Evolutionary conservation across 2,329 filamentous ascomycete genomes (phyloP), one percentile per base, ranked within the genome.

Genomic region (Periconia sp.): DNA sequence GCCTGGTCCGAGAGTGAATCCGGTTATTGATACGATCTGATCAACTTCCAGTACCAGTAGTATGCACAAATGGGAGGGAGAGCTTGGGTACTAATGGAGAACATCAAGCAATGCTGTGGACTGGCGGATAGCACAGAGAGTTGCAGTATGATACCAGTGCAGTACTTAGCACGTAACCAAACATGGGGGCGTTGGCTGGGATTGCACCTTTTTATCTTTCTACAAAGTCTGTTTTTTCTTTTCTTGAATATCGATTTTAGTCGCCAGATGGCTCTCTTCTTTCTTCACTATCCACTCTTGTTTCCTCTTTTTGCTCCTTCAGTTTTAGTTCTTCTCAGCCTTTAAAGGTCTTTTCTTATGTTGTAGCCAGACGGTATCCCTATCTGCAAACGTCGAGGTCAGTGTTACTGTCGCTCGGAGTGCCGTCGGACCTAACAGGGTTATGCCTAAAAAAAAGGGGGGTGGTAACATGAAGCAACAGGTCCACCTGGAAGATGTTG

Each of bases 61-160:
- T n/a, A 37, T 37, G 33, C 15, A 37, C 15, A 37, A 5, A 13
- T 37, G 33, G 33, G 33, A 37, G 11, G 33, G 33, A 37, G 11
- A n/a, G 15, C 33, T 37, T n/a, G 33, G 33, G 33, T 37, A 37
- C 33, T 37, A 37, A 37, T 37, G 33, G 33, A 37, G 11, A 37
- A 37, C 11, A 37, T 27, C 45, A 19, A 40, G 46, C 41, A 41
- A 45, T 30, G 33, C 23, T 42, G 27, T 52, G 40, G 15, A 27
- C 27, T 20, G 17, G 17, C 41, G 42, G 15, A 19, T 40, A 45
- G 35, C 18, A 42, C 27, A 50, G 50, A 42, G 55, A 54, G 54
- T 64, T 61, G 62, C 56, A 55, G 63, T 66, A 69, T 72, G 70
- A 73, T 73, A 73, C 70, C 70, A 72, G 68, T 72, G 70, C 69